Conservation (phyloP, 1,284 basidiomycete genomes). For the Tremellales sp. region DNA sequence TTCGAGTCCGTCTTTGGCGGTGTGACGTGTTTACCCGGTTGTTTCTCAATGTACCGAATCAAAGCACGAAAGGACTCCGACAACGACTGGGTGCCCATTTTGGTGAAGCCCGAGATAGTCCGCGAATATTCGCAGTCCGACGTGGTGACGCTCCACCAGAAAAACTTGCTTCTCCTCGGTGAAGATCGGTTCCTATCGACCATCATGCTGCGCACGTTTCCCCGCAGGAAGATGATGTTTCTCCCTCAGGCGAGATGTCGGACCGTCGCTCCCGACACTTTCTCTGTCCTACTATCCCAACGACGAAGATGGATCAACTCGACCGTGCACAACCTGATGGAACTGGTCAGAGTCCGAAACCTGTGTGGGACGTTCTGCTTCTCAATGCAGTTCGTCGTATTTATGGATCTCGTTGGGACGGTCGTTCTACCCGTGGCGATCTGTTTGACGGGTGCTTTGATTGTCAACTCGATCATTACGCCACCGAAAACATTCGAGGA, state of each 20-base stretch:
- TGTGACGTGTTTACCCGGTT: constrained; percentile 97
- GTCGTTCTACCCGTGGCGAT: constrained; percentile 94
- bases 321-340: constrained; percentile 98
- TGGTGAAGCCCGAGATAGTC: constrained; percentile 95
- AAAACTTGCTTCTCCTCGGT: constrained; percentile 92
- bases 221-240: constrained; percentile 99
- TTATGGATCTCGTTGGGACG: constrained; percentile 97
- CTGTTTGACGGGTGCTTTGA: constrained; percentile 79
- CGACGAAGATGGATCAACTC: constrained; percentile 99
- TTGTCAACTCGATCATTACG: constrained; percentile 72
- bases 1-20: constrained; percentile 99
- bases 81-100: constrained; percentile 96
- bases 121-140: constrained; percentile 93
- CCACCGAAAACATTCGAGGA: constrained; percentile 84
- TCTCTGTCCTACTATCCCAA: constrained; percentile 88
- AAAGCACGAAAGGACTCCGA: constrained; percentile 84
- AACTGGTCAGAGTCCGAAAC: constrained; percentile 93
- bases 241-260: constrained; percentile 92
- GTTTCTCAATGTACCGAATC: constrained; percentile 99
- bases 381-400: constrained; percentile 96
- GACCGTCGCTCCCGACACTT: constrained; percentile 95
- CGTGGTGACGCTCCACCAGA: constrained; percentile 93
- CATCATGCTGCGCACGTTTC: constrained; percentile 91
- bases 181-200: constrained; percentile 99
- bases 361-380: constrained; percentile 95